phyloP scores from a whole-genome alignment of 2,329 filamentous ascomycete genomes.

The Trichoderma lentiforme region DNA sequence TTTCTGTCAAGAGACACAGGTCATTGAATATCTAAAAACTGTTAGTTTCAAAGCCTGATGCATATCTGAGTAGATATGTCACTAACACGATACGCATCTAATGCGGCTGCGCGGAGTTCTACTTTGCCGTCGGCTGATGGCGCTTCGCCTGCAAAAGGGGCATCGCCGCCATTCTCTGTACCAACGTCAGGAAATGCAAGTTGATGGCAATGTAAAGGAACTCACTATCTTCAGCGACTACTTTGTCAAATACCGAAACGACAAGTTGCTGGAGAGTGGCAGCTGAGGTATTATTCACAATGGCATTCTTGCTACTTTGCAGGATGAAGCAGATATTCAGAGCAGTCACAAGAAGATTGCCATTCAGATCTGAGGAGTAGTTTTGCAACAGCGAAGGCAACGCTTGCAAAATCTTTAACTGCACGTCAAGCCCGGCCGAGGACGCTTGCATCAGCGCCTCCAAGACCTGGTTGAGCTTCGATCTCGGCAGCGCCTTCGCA shows the following conservation, averaged over 20 bases:
- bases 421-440: conserved; percentile 78
- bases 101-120: conserved; percentile 68
- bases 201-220: conserved; percentile 20
- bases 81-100: conserved; percentile 75
- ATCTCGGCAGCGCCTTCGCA: conserved; percentile 71
- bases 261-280: conserved; percentile 95
- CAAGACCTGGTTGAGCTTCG: conserved; percentile 79
- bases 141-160: conserved; percentile 62
- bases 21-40: conserved; percentile 74
- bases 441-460: conserved; percentile 84
- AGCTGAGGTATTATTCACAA: conserved; percentile 92
- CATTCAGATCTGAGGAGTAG: conserved; percentile 77
- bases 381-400: conserved; percentile 87
- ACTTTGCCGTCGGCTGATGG: conserved; percentile 62
- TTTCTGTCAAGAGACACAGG: conserved; percentile 81
- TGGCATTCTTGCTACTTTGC: conserved; percentile 86
- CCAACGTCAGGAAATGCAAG: background rate
- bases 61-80: background rate
- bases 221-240: conserved; percentile 75
- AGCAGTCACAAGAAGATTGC: conserved; percentile 74
- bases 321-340: conserved; percentile 89
- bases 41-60: conserved; percentile 17
- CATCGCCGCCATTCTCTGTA: conserved; percentile 45
- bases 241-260: conserved; percentile 89
- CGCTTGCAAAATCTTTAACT: conserved; percentile 92